Conservation (phyloP, 2,329 filamentous ascomycete genomes). For the Nemania sp. region DNA sequence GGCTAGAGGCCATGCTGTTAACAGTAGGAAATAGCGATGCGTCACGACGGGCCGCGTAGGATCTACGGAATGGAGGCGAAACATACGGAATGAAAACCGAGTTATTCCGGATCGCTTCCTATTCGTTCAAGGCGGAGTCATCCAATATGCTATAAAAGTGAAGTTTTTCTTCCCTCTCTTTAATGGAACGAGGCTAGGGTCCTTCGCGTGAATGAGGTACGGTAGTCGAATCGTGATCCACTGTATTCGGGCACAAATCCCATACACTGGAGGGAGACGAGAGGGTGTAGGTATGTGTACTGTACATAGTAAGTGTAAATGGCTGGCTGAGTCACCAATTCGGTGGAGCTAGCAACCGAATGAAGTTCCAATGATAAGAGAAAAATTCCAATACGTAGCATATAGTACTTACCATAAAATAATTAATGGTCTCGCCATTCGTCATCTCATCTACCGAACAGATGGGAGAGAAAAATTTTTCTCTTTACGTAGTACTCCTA, state of each 20-base stretch:
- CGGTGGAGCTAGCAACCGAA: slow-evolving; percentile 22
- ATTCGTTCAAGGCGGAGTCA: slow-evolving; percentile 17
- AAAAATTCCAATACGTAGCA: neutral
- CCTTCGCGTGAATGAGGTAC: slow-evolving; percentile 5
- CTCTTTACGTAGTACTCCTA: slow-evolving; percentile 5
- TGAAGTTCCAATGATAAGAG: slow-evolving; percentile 22
- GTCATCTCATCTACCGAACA: slow-evolving; percentile 15
- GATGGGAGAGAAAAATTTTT: slow-evolving; percentile 15
- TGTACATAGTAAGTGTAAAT: neutral
- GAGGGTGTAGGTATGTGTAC: neutral
- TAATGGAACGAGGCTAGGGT: slow-evolving; percentile 8
- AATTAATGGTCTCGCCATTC: slow-evolving; percentile 1
- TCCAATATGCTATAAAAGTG: slow-evolving; percentile 8
- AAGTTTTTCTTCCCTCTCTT: neutral
- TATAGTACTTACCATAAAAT: too few species aligned
- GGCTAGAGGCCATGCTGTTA: slow-evolving; percentile 1
- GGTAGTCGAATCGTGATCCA: slow-evolving; percentile 1
- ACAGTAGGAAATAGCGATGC: slow-evolving; percentile 15
- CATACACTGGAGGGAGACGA: neutral
- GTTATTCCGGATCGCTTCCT: slow-evolving; percentile 22
- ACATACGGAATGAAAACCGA: slow-evolving; percentile 20
- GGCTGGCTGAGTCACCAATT: slow-evolving; percentile 31
- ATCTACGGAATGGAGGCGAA: slow-evolving; percentile 26
- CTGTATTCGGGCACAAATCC: neutral
- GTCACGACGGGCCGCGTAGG: slow-evolving; percentile 14